These are phyloP conservation scores for Pseudocercospora musae DNA, from an alignment of 2,329 filamentous ascomycete genomes.

Conservation along the genomic window DNA sequence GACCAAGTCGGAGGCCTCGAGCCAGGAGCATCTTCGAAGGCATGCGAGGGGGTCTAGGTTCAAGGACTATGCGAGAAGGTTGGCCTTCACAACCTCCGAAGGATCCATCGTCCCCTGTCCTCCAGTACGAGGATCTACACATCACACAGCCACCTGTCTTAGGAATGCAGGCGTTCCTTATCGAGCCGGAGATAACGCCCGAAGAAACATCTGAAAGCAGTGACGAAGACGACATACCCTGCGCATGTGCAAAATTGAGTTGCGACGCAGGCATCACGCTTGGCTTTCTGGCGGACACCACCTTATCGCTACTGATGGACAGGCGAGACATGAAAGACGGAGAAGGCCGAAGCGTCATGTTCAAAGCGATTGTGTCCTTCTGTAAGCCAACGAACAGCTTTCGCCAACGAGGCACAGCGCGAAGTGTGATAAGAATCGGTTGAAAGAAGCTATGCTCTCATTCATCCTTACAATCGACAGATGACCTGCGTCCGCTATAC, in stretches of 20 bases:
- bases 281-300: slow-evolving; percentile 30
- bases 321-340: neutral
- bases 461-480: neutral
- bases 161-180: slow-evolving; percentile 27
- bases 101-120: neutral
- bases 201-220: neutral
- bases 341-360: slow-evolving; percentile 14
- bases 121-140: slow-evolving; percentile 19
- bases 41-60: slow-evolving; percentile 19
- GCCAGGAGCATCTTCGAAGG: slow-evolving; percentile 25
- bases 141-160: slow-evolving; percentile 28
- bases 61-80: slow-evolving; percentile 5
- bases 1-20: slow-evolving; percentile 4
- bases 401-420: slow-evolving; percentile 19
- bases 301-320: slow-evolving; percentile 19
- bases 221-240: slow-evolving; percentile 1
- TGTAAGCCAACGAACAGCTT: slow-evolving; percentile 11
- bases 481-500: neutral
- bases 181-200: neutral
- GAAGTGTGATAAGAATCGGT: slow-evolving; percentile 20
- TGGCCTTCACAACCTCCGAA: slow-evolving; percentile 15
- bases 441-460: slow-evolving; percentile 7
- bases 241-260: slow-evolving; percentile 24
- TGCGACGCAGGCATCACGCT: slow-evolving; percentile 32
- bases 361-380: slow-evolving; percentile 32